These are phyloP conservation scores for Elasticomyces elasticus DNA, from an alignment of 495 filamentous ascomycete species.

Conservation along the genomic window DNA sequence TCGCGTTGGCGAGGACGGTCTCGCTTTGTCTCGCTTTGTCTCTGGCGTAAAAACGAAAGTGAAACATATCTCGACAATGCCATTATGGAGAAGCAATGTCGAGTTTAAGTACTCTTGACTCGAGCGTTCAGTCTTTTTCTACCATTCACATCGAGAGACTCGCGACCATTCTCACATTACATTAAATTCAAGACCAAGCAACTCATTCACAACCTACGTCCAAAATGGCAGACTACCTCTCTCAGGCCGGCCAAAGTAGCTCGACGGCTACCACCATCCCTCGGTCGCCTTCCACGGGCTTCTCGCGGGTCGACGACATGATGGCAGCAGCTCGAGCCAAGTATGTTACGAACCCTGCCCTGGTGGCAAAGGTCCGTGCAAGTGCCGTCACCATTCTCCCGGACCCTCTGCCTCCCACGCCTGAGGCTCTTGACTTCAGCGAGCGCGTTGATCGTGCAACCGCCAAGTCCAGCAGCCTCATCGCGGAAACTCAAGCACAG, in stretches of 20 bases:
- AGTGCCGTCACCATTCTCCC: background rate
- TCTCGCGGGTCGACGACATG: background rate
- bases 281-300: background rate
- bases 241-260: background rate
- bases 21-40: no score
- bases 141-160: no score
- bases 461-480: background rate
- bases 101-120: no score
- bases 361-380: background rate
- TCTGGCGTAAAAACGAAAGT: no score
- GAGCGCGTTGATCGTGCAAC: background rate
- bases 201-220: background rate
- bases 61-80: no score
- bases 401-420: background rate
- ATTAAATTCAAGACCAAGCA: no score
- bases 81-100: no score
- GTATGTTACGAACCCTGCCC: background rate
- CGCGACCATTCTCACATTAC: no score
- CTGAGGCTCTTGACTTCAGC: background rate
- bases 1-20: no score
- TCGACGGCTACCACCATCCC: background rate
- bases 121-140: no score
- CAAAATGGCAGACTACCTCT: background rate
- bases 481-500: background rate
- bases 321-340: conserved; percentile 6